phyloP scores from a whole-genome alignment of 441 rosid species.

The Erysimum cheiri region DNA sequence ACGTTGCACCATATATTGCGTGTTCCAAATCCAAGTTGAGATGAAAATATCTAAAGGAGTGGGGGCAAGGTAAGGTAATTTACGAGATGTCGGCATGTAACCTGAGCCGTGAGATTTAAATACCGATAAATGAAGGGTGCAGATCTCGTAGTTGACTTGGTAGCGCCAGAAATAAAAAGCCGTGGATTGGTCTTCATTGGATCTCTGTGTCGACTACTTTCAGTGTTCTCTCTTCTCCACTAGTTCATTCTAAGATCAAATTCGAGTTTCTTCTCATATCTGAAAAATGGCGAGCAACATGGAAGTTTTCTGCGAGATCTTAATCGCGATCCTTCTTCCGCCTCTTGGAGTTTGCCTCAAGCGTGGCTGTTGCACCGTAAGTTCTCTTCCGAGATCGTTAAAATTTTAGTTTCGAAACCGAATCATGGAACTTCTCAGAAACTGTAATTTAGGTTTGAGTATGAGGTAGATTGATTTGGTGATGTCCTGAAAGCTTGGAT shows the following conservation, averaged over 20 bases:
- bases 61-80: conserved; percentile 19
- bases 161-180: background rate
- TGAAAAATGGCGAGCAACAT: conserved; percentile 58
- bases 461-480: too few relatives aligned
- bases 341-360: conserved; percentile 85
- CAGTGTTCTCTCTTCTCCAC: conserved; percentile 7
- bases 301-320: conserved; percentile 74
- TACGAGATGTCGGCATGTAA: conserved; percentile 25
- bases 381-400: conserved; percentile 9
- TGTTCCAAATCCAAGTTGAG: conserved; percentile 1
- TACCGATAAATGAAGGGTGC: conserved; percentile 8
- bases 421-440: background rate
- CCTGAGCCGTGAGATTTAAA: conserved; percentile 25
- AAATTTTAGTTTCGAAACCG: background rate
- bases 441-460: background rate
- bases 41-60: conserved; percentile 11
- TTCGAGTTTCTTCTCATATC: conserved; percentile 12
- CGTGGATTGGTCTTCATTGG: conserved; percentile 20
- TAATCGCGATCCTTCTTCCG: conserved; percentile 82
- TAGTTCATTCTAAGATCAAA: background rate
- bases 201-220: conserved; percentile 6
- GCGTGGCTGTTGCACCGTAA: conserved; percentile 80
- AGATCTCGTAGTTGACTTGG: conserved; percentile 18
- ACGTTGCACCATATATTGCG: background rate
- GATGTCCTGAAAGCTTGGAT: too few relatives aligned